A percentile compares a stretch with the other conserved stretches of the same genome.
Conservation (phyloP, 345 rosid genomes). For the Streptanthus diversifolius region DNA sequence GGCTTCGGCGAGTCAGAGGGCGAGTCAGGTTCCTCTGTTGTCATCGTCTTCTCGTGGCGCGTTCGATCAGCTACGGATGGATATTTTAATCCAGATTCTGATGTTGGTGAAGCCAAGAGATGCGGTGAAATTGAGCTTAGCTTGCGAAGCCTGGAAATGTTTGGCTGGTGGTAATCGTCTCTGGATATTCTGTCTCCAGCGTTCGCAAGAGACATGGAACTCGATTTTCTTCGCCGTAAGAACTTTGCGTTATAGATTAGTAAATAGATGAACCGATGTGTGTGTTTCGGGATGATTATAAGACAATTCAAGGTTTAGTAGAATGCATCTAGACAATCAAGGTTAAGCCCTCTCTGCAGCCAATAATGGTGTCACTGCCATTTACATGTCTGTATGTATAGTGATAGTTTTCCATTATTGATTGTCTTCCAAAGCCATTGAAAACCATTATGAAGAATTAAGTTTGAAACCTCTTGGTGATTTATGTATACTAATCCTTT, state of each 20-base stretch:
- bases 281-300: neutral
- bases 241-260: conserved; percentile 46
- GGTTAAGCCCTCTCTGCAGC: no score
- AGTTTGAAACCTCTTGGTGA: neutral
- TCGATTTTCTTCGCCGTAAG: conserved; percentile 69
- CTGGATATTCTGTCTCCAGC: conserved; percentile 66
- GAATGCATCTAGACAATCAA: conserved; percentile 36
- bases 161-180: conserved; percentile 53
- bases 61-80: conserved; percentile 61
- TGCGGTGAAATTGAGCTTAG: conserved; percentile 45
- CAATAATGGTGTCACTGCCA: no score
- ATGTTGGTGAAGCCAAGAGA: conserved; percentile 59
- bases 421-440: neutral
- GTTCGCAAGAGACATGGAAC: conserved; percentile 45
- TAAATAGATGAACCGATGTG: neutral
- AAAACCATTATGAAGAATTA: neutral
- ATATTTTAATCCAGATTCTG: conserved; percentile 59
- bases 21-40: conserved; percentile 2
- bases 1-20: neutral
- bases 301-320: neutral
- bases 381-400: conserved; percentile 4
- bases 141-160: conserved; percentile 49
- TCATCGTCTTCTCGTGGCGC: conserved; percentile 44
- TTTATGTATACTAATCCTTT: neutral
- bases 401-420: neutral